Evolutionary conservation across 805 yeast genomes (phyloP), one percentile per base, ranked within the genome.

Genomic region (Starmerella sp.): DNA sequence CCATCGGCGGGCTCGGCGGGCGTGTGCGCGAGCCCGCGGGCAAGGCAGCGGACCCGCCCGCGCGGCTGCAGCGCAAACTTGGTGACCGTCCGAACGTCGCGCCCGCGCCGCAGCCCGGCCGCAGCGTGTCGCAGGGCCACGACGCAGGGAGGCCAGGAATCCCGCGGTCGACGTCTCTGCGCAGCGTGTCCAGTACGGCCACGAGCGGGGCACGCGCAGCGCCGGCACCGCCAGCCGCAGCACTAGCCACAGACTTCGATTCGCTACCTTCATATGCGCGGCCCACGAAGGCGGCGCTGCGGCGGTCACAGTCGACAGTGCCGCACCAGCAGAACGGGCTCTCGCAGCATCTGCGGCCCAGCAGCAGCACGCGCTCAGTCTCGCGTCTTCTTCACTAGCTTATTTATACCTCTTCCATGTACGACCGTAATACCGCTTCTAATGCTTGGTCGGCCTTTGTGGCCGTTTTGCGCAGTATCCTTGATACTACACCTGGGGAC

Each of bases 221-320:
- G 6, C 36, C 48, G 22, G 41, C 41, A 2, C 22, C 22, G 22
- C 22, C 41, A 6, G 22, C 30, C 2, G 30, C 39, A 34, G 31
- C 15, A 47, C 30, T 15, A 1, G 22, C 41, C 7, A n/a, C 41
- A 6, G 38, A 44, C 2, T 14, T 28, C 36, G 37, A 41, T 36
- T 10, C 48, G 11, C 11, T 60, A 6, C 65, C 65, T 7, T 51
- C 57, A 22, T 62, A 58, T 17, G 64, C 64, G 11, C 54, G 64
- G n/a, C 65, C 65, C 1, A 62, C 65, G 1, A 53, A 43, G 51
- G 57, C 63, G 10, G 43, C 63, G 0, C 11, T 59, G 17, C 57
- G 60, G 10, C 48, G 57, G 30, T 60, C 62, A 14, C 55, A 57
- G 48, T 58, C 63, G 5, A 48, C 51, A 13, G 31, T n/a, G 13